These are phyloP conservation scores for Pseudonitzschia multistriata DNA, from an alignment of 108 stramenopile species.

Conservation along the genomic window DNA sequence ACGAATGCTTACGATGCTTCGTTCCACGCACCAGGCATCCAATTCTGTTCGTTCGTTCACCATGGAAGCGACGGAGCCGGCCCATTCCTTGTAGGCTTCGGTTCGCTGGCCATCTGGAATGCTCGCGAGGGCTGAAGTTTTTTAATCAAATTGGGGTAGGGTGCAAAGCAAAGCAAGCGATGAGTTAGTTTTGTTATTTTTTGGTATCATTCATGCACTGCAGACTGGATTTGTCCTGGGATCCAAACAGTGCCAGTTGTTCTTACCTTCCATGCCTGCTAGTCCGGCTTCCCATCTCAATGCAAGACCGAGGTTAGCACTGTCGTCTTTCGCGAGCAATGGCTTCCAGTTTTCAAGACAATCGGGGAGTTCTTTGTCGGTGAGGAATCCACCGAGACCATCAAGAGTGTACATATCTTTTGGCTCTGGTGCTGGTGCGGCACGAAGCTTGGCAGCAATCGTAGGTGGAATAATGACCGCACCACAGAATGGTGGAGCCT, in stretches of 20 bases:
- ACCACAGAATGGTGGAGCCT: conserved; percentile 71
- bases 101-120: conserved; percentile 38
- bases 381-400: conserved; percentile 62
- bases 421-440: conserved; percentile 40
- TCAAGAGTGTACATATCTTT: conserved; percentile 42
- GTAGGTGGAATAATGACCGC: conserved; percentile 53
- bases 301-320: conserved; percentile 60
- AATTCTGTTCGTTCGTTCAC: conserved; percentile 34
- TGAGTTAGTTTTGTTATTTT: too few species aligned
- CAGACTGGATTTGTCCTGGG: too few species aligned
- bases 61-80: conserved; percentile 43
- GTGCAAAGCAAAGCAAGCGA: not conserved
- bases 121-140: conserved; percentile 25
- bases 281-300: conserved; percentile 76
- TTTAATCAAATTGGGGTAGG: not conserved
- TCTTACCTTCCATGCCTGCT: conserved; percentile 59
- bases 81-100: conserved; percentile 56
- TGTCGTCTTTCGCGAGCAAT: conserved; percentile 28
- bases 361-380: conserved; percentile 62
- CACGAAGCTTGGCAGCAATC: conserved; percentile 50
- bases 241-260: not conserved
- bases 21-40: conserved; percentile 69
- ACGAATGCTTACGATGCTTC: conserved; percentile 72
- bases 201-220: too few species aligned
- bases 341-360: conserved; percentile 60